Percentiles rank a stretch among this genome's conserved stretches.
phyloP scores from a whole-genome alignment of 2,329 filamentous ascomycete species.

The Knufia fluminis region DNA sequence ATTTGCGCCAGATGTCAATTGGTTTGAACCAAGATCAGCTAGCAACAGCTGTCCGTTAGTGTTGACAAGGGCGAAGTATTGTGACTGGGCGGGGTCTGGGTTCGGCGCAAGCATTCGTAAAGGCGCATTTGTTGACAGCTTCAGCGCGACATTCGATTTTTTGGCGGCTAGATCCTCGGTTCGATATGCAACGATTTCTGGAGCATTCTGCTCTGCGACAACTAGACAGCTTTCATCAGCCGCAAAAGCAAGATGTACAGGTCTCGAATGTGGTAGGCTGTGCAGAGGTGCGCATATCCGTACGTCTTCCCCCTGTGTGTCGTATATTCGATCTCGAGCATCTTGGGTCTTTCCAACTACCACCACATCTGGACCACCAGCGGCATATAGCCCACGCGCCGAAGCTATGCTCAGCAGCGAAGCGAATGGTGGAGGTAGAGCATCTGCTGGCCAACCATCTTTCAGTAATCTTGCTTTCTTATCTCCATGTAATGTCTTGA shows the following conservation, averaged over 20 bases:
- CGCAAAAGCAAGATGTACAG: slow-evolving; percentile 85
- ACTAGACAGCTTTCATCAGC: slow-evolving; percentile 80
- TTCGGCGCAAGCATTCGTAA: slow-evolving; percentile 75
- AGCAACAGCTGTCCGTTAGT: slow-evolving; percentile 72
- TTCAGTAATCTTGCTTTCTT: slow-evolving; percentile 68
- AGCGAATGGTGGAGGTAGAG: slow-evolving; percentile 63
- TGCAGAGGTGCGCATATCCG: slow-evolving; percentile 65
- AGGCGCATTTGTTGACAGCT: slow-evolving; percentile 67
- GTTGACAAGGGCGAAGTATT: slow-evolving; percentile 73
- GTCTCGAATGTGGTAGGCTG: slow-evolving; percentile 61
- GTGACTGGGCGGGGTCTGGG: slow-evolving; percentile 50
- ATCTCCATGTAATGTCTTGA: slow-evolving; percentile 69
- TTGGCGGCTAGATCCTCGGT: slow-evolving; percentile 58
- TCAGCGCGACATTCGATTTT: slow-evolving; percentile 58
- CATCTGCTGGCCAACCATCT: slow-evolving; percentile 60
- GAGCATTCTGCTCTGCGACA: slow-evolving; percentile 69
- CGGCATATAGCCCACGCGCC: slow-evolving; percentile 70
- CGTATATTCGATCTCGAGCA: slow-evolving; percentile 63
- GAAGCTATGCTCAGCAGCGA: slow-evolving; percentile 80
- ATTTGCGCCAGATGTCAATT: slow-evolving; percentile 48
- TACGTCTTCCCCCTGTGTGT: slow-evolving; percentile 51
- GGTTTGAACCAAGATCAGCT: slow-evolving; percentile 64
- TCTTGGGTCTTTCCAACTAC: slow-evolving; percentile 67
- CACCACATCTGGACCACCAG: slow-evolving; percentile 72
- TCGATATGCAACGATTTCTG: slow-evolving; percentile 76